These are phyloP conservation scores for Xylariales sp. DNA, from an alignment of 2,329 filamentous ascomycete species.

Conservation along the genomic window DNA sequence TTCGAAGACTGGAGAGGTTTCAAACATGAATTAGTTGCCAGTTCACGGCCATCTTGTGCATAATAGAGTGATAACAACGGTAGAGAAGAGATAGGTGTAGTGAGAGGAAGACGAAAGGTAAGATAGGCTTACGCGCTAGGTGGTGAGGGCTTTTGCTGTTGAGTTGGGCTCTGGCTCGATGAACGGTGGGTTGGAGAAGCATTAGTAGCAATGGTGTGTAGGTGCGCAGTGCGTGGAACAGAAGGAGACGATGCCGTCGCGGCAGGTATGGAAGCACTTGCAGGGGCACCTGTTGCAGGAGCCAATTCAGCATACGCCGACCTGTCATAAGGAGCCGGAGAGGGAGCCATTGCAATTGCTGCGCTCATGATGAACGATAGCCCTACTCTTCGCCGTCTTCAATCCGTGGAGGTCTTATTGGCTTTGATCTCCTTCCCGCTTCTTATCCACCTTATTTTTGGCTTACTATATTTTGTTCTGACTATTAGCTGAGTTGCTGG, in stretches of 20 bases:
- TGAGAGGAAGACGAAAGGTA: conserved; percentile 36
- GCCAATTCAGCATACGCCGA: conserved; percentile 64
- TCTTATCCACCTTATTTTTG: conserved; percentile 27
- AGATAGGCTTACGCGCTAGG: conserved; percentile 66
- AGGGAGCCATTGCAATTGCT: conserved; percentile 75
- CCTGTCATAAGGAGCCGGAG: conserved; percentile 74
- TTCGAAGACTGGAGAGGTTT: conserved; percentile 53
- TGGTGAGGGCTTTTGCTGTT: conserved; percentile 64
- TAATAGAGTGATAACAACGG: background rate
- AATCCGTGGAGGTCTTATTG: conserved; percentile 11
- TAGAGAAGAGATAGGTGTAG: conserved; percentile 12
- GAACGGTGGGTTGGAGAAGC: conserved; percentile 57
- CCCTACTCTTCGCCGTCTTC: conserved; percentile 34
- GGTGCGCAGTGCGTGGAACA: conserved; percentile 56
- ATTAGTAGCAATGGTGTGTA: conserved; percentile 40
- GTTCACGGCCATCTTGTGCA: conserved; percentile 13
- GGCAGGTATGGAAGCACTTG: conserved; percentile 44
- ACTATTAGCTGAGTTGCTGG: conserved; percentile 47
- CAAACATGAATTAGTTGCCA: conserved; percentile 47
- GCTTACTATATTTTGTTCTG: conserved; percentile 35
- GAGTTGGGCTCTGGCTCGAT: conserved; percentile 64
- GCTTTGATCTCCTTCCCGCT: conserved; percentile 12
- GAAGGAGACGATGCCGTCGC: conserved; percentile 55
- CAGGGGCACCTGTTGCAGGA: conserved; percentile 55
- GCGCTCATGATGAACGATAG: conserved; percentile 67